Percentiles rank a stretch among this genome's conserved stretches.
These are phyloP conservation scores for Chrysanthemum lavandulifolium DNA, from an alignment of 129 eudicot species.

Conservation along the genomic window DNA sequence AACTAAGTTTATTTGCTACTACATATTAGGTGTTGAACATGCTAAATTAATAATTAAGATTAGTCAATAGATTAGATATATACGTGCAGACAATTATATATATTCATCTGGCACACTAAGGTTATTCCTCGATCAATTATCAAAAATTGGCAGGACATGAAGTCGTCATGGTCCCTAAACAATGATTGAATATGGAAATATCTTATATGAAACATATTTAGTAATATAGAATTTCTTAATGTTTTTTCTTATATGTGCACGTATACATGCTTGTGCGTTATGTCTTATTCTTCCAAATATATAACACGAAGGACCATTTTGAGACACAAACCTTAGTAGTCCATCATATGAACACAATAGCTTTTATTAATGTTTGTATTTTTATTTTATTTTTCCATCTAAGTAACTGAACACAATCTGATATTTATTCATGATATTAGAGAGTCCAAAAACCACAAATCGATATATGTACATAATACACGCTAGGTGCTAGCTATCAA, in stretches of 20 bases:
- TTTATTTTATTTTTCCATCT: too few relatives aligned
- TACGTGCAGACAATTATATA: conserved; percentile 12
- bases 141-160: conserved; percentile 24
- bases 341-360: not conserved
- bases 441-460: too few relatives aligned
- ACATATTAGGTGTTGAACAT: conserved; percentile 2
- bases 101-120: not conserved
- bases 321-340: not conserved
- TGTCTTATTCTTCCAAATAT: not conserved
- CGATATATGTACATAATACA: too few relatives aligned
- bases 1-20: not conserved
- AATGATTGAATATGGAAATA: conserved; percentile 12
- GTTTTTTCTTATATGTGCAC: not conserved
- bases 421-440: too few relatives aligned
- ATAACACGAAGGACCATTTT: not conserved
- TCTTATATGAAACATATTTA: conserved; percentile 5
- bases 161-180: conserved; percentile 10
- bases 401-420: too few relatives aligned
- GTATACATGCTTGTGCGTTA: not conserved
- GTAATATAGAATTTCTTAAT: not conserved
- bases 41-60: not conserved
- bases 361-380: not conserved
- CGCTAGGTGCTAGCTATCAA: too few relatives aligned
- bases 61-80: not conserved
- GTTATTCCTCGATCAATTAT: conserved; percentile 5